Percentiles rank a stretch among this genome's conserved stretches.
These are phyloP conservation scores for Exophiala spinifera DNA, from an alignment of 2,329 filamentous ascomycete species.

Conservation along the genomic window DNA sequence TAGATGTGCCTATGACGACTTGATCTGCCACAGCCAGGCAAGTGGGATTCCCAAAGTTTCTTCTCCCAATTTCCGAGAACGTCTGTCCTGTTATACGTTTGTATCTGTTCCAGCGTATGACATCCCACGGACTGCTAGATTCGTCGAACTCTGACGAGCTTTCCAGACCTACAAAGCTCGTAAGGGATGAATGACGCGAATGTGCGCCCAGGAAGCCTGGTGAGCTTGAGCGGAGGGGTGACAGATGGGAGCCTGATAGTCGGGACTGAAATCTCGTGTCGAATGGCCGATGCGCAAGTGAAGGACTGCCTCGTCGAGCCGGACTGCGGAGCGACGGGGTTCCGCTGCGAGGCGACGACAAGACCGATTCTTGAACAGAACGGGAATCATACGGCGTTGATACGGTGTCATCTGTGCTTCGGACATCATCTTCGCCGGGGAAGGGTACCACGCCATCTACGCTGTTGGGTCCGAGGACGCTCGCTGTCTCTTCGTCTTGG, in stretches of 20 bases:
- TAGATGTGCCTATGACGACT: slow-evolving; percentile 88
- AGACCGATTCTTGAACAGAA: slow-evolving; percentile 65
- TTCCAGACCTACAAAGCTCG: slow-evolving; percentile 60
- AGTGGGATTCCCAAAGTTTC: slow-evolving; percentile 88
- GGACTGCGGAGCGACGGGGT: slow-evolving; percentile 47
- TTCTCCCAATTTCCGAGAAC: slow-evolving; percentile 87
- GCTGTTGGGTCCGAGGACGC: background rate
- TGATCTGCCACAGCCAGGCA: slow-evolving; percentile 83
- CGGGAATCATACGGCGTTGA: slow-evolving; percentile 82
- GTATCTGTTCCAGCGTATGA: slow-evolving; percentile 91
- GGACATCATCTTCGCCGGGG: slow-evolving; percentile 28
- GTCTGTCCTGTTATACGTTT: slow-evolving; percentile 84
- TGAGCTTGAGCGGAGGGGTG: slow-evolving; percentile 65
- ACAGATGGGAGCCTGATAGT: slow-evolving; percentile 59
- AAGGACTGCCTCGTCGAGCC: slow-evolving; percentile 66
- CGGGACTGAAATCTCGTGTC: slow-evolving; percentile 91
- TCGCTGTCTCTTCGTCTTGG: slow-evolving; percentile 1
- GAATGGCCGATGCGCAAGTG: slow-evolving; percentile 85
- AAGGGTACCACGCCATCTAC: slow-evolving; percentile 4
- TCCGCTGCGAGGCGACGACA: slow-evolving; percentile 46
- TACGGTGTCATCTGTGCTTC: slow-evolving; percentile 62
- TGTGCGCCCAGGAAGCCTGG: slow-evolving; percentile 74
- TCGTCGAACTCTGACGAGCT: slow-evolving; percentile 62
- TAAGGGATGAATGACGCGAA: slow-evolving; percentile 76
- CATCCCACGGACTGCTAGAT: slow-evolving; percentile 85